phyloP scores from a whole-genome alignment of 805 yeast species.

The Brettanomyces naardenensis region DNA sequence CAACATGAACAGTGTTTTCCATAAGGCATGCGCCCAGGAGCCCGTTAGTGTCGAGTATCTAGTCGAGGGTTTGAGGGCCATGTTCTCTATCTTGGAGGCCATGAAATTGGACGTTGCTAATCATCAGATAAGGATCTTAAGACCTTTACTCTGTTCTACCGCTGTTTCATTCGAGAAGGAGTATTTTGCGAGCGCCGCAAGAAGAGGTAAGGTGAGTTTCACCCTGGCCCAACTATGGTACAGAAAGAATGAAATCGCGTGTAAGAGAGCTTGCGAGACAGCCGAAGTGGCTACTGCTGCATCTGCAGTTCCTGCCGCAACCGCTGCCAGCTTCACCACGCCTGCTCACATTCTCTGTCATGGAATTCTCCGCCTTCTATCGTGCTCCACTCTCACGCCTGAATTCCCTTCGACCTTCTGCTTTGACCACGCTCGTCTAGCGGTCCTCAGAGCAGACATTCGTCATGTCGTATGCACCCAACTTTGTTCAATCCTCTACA shows the following conservation, averaged over 20 bases:
- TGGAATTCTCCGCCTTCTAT: slow-evolving; percentile 80
- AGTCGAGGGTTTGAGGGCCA: slow-evolving; percentile 68
- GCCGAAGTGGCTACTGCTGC: slow-evolving; percentile 59
- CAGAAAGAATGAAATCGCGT: slow-evolving; percentile 25
- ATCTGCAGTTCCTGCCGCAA: slow-evolving; percentile 77
- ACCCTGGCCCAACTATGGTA: slow-evolving; percentile 64
- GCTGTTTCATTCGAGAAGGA: slow-evolving; percentile 87
- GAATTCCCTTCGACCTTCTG: slow-evolving; percentile 80
- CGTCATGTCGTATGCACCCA: slow-evolving; percentile 27
- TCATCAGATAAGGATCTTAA: slow-evolving; percentile 78
- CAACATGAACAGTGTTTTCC: slow-evolving; percentile 62
- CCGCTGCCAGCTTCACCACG: slow-evolving; percentile 77
- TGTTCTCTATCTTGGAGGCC: slow-evolving; percentile 81
- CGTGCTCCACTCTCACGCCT: slow-evolving; percentile 69
- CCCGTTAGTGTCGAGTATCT: slow-evolving; percentile 28
- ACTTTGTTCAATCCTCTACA: slow-evolving; percentile 21
- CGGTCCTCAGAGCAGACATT: slow-evolving; percentile 61
- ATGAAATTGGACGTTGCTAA: slow-evolving; percentile 95
- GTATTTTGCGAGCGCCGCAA: slow-evolving; percentile 52
- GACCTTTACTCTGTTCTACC: slow-evolving; percentile 79
- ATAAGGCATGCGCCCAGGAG: slow-evolving; percentile 28
- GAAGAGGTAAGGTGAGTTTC: slow-evolving; percentile 51
- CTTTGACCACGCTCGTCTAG: slow-evolving; percentile 74
- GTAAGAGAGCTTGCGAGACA: slow-evolving; percentile 32
- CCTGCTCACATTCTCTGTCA: slow-evolving; percentile 68